Evolutionary conservation across 139 green algal genomes (phyloP).

Genomic region (Zygnema circumcarinatum): DNA sequence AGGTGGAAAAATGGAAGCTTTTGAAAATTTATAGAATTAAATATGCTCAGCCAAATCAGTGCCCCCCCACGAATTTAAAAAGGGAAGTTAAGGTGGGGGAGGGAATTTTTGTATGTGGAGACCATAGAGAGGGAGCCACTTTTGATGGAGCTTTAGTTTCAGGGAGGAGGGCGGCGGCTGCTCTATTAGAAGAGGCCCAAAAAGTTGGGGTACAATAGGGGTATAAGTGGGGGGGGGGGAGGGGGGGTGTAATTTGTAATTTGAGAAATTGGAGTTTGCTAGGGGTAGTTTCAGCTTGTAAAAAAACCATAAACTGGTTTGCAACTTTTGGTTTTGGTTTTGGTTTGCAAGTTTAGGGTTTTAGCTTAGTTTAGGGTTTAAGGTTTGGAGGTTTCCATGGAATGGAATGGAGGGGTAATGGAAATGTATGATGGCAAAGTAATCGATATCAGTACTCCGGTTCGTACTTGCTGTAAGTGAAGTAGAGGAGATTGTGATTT

Average conservation of each 20-base stretch:
- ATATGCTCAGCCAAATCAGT: conserved; percentile 72
- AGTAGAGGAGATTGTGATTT: too few species aligned
- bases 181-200: conserved; percentile 40
- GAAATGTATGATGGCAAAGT: too few species aligned
- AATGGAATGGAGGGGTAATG: too few species aligned
- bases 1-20: conserved; percentile 78
- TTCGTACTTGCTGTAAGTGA: too few species aligned
- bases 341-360: background rate
- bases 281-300: background rate
- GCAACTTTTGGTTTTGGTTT: background rate
- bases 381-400: too few species aligned
- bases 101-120: conserved; percentile 83
- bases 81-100: conserved; percentile 71
- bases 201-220: background rate
- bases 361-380: background rate
- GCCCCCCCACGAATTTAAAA: conserved; percentile 40
- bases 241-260: too few species aligned
- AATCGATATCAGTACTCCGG: too few species aligned
- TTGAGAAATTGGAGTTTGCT: background rate
- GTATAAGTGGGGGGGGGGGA: too few species aligned
- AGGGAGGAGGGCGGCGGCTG: conserved; percentile 39
- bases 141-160: conserved; percentile 59
- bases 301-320: too few species aligned
- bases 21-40: conserved; percentile 92
- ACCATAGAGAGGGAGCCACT: conserved; percentile 88